Evolutionary conservation across 108 stramenopile species (phyloP).

Genomic region (Skeletonema tropicum): DNA sequence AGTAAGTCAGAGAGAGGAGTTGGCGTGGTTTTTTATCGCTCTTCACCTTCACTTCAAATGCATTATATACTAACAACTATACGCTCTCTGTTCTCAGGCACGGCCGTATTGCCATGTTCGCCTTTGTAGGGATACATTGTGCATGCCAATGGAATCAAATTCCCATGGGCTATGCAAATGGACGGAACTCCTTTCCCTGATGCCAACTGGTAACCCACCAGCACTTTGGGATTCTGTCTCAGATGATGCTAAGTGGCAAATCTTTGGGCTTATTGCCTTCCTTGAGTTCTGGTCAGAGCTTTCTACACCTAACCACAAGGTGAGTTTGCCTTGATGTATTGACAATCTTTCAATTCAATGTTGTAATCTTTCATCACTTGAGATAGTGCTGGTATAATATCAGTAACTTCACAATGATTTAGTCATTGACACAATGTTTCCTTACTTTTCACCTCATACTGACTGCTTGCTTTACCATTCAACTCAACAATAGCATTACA

Average conservation of each 20-base stretch:
- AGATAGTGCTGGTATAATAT: no score
- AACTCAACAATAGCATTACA: conserved; percentile 49
- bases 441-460: background rate
- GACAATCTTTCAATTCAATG: no score
- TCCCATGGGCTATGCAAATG: conserved; percentile 67
- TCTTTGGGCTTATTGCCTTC: conserved; percentile 49
- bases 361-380: no score
- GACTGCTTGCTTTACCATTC: background rate
- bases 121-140: conserved; percentile 78
- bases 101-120: conserved; percentile 61
- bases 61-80: no score
- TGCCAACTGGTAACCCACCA: conserved; percentile 55
- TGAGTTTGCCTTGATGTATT: background rate
- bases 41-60: no score
- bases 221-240: conserved; percentile 68
- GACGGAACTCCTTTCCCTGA: conserved; percentile 63
- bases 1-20: background rate
- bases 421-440: background rate
- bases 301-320: conserved; percentile 39
- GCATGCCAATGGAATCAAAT: conserved; percentile 62
- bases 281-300: conserved; percentile 54
- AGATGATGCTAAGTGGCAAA: conserved; percentile 75
- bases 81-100: conserved; percentile 28
- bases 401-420: no score
- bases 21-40: no score